Conservation (phyloP, 257 asterid species). For the Penstemon davidsonii region DNA sequence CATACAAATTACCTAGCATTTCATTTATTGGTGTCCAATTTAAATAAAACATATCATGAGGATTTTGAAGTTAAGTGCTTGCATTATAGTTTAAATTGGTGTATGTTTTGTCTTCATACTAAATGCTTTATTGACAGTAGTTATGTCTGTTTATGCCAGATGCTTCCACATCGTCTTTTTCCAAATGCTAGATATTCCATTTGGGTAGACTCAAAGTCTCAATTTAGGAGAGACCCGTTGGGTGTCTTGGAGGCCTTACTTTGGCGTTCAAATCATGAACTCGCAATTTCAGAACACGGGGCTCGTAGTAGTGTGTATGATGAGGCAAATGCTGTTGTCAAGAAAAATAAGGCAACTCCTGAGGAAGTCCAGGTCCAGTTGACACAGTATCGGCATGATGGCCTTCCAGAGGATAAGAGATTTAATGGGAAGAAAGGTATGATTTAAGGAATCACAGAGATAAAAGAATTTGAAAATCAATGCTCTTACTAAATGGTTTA, state of each 20-base stretch:
- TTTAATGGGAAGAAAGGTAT: constrained; percentile 94
- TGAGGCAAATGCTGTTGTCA: constrained; percentile 97
- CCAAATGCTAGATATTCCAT: constrained; percentile 89
- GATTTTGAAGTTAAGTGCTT: constrained; percentile 1
- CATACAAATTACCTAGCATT: no score
- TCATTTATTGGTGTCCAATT: not conserved
- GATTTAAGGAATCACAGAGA: constrained; percentile 11
- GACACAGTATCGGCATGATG: constrained; percentile 77
- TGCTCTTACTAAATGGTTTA: not conserved
- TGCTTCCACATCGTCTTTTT: constrained; percentile 97
- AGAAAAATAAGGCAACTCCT: constrained; percentile 91
- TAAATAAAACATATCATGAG: not conserved
- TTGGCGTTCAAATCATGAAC: constrained; percentile 76
- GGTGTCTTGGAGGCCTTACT: constrained; percentile 89
- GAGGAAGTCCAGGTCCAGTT: constrained; percentile 90
- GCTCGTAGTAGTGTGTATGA: constrained; percentile 98
- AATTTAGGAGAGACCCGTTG: constrained; percentile 91
- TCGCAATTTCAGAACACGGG: constrained; percentile 99
- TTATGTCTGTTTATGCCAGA: constrained; percentile 51
- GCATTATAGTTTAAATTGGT: constrained; percentile 20
- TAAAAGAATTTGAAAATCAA: constrained; percentile 1
- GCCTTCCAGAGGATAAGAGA: constrained; percentile 92
- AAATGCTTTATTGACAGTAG: not conserved
- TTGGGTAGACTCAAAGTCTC: constrained; percentile 99
- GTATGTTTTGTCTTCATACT: not conserved